Evolutionary conservation across 2,329 filamentous ascomycete species (phyloP).

Genomic region (Niveomyces coronatus): DNA sequence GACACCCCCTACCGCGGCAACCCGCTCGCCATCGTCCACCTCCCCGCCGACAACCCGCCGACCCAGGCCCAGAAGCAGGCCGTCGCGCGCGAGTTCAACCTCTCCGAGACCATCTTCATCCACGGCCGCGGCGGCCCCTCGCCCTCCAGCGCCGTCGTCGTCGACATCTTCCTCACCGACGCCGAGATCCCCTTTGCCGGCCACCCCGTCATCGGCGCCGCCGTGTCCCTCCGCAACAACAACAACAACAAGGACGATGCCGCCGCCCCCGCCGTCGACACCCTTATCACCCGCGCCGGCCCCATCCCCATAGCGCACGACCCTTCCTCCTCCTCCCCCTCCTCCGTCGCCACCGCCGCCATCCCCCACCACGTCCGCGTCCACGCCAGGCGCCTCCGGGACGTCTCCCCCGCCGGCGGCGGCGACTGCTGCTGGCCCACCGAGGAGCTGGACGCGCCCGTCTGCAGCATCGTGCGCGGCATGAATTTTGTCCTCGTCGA

Average conservation of each 20-base stretch:
- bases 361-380: conserved; percentile 60
- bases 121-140: conserved; percentile 27
- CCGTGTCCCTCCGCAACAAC: conserved; percentile 36
- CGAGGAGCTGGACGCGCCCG: conserved; percentile 32
- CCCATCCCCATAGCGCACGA: conserved; percentile 43
- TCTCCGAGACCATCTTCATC: conserved; percentile 54
- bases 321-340: conserved; percentile 15
- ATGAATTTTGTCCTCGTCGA: conserved; percentile 62
- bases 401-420: conserved; percentile 17
- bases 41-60: conserved; percentile 33
- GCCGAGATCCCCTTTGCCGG: conserved; percentile 51
- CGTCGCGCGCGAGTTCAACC: conserved; percentile 53
- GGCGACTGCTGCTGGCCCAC: conserved; percentile 19
- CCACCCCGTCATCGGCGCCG: conserved; percentile 50
- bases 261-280: conserved; percentile 19
- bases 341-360: conserved; percentile 44
- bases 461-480: conserved; percentile 58
- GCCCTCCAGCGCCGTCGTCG: conserved; percentile 22
- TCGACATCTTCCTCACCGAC: conserved; percentile 49
- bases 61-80: conserved; percentile 44
- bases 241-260: too few species aligned
- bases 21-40: conserved; percentile 47
- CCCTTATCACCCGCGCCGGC: conserved; percentile 46
- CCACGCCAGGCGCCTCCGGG: conserved; percentile 36
- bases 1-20: conserved; percentile 42